A percentile compares a stretch with the other conserved stretches of the same genome.
Conservation (phyloP, 2,329 filamentous ascomycete species). For the Curvularia sp. region DNA sequence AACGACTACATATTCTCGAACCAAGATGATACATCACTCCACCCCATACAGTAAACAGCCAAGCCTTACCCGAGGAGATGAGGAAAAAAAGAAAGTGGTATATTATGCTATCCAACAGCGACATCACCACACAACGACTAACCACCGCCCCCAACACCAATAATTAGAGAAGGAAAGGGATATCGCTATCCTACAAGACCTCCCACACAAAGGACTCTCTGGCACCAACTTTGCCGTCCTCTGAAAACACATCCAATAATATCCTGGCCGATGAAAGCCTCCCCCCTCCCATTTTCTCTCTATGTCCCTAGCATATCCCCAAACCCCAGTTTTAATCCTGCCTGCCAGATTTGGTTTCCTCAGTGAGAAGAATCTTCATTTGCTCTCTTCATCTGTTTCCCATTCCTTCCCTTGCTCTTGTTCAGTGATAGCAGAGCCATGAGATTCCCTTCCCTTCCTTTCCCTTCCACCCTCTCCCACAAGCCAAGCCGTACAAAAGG, state of each 20-base stretch:
- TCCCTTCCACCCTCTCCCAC: neutral
- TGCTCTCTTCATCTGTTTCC: neutral
- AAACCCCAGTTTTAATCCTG: no score
- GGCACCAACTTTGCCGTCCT: no score
- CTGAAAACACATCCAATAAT: no score
- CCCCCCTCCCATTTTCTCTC: no score
- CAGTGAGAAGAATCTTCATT: no score
- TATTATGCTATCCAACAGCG: neutral
- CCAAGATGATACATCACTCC: neutral
- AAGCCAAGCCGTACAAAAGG: conserved; percentile 12
- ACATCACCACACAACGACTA: no score
- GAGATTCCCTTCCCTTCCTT: no score
- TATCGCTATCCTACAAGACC: neutral
- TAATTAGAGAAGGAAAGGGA: neutral
- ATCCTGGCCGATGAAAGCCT: no score
- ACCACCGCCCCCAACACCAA: neutral
- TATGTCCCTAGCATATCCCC: no score
- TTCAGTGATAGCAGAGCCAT: no score
- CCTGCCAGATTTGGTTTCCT: no score
- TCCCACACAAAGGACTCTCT: no score
- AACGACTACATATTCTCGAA: neutral
- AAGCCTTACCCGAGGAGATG: neutral
- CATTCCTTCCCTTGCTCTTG: neutral
- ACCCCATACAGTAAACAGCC: neutral
- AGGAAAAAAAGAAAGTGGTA: neutral